Conservation (phyloP, 306 rosid species). For the Pachyrhizus erosus region DNA sequence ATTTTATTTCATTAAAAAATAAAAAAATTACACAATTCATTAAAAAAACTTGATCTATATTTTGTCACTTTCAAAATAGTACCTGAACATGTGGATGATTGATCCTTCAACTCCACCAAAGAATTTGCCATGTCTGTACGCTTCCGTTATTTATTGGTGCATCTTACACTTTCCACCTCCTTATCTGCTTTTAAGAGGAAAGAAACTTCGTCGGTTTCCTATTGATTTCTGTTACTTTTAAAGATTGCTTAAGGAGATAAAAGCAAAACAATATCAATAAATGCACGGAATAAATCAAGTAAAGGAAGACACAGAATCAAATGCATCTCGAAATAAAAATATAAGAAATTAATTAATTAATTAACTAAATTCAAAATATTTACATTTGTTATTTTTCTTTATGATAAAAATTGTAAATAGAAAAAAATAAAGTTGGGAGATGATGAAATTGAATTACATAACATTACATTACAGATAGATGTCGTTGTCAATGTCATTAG, state of each 20-base stretch:
- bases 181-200: background rate
- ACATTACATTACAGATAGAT: slow-evolving; percentile 23
- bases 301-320: background rate
- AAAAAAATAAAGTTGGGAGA: background rate
- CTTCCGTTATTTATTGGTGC: background rate
- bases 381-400: too few species aligned
- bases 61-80: background rate
- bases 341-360: too few species aligned
- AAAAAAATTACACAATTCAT: background rate
- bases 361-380: too few species aligned
- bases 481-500: background rate
- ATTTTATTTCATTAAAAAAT: too few species aligned
- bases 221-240: background rate
- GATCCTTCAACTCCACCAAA: background rate
- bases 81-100: background rate
- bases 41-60: background rate
- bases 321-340: too few species aligned
- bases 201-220: background rate
- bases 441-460: background rate
- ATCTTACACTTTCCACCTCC: background rate
- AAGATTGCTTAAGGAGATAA: background rate
- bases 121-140: background rate
- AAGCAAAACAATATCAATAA: background rate
- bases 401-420: background rate
- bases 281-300: background rate